Base-by-base conservation (phyloP, 371 early-diverging fungal species). In the Mucor lusitanicus region DNA sequence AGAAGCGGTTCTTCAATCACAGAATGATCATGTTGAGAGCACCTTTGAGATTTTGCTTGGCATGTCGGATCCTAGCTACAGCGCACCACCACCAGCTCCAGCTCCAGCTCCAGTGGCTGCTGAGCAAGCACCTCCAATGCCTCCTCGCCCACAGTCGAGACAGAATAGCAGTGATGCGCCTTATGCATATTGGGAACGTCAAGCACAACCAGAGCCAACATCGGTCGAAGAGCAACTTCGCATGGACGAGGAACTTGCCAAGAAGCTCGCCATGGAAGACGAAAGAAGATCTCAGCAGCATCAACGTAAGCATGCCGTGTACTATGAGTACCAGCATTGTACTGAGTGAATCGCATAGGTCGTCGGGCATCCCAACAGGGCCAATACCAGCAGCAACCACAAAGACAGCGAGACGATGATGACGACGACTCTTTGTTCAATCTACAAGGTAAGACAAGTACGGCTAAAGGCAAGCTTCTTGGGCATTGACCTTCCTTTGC, bases 11-110 rank as follows among this genome's bases (percentile, higher is more conserved):
- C 66, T 83, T 42, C 77, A 73, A 42, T 65, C 74, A 4, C 76
- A 79, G 56, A 59, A 70, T 42, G 74, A 72, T 54, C 64, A 75
- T 40, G 61, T 81, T 1, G 84, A 83, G 35, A 61, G 59, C 12
- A 65, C 80, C 8, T 81, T 83, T 74, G 84, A 83, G 8, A 54
- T 69, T 8, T 64, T 83, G 32, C 44, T 83, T 12, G 71, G 74
- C 37, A 79, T 83, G 71, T 79, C 84, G 6, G 84, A 83, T 67
- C 81, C 84, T 27, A 71, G 56, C 63, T 81, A 81, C 35, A 73
- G 67, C 42, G 67, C 78, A 13, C 68, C 74, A 21, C 55, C 71
- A 61, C 69, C 64, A 30, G 21, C 60, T 37, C 23, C 68, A 35
- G 11, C 35, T 19, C 53, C 61, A 30, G 23, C 35, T 17, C 17